Percentiles rank a stretch among this genome's conserved stretches.
Conservation (phyloP, 116 monocot species). For the Dioscorea cayenensis region DNA sequence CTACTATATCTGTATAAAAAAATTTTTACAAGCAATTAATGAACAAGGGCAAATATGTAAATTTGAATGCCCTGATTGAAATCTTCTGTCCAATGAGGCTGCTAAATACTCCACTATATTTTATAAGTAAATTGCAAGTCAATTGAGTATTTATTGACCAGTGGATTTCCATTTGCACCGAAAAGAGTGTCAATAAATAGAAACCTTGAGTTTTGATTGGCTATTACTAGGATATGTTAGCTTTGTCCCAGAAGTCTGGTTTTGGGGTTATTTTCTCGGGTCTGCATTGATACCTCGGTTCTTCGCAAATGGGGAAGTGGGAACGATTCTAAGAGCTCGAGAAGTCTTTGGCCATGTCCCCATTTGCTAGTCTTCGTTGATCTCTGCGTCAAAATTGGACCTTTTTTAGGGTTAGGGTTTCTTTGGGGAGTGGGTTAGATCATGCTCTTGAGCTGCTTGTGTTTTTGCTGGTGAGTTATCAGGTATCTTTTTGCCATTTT, state of each 20-base stretch:
- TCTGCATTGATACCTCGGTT: not conserved
- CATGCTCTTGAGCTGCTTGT: not conserved
- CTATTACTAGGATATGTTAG: too few relatives aligned
- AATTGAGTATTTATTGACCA: too few relatives aligned
- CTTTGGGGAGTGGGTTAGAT: not conserved
- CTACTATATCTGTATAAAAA: too few relatives aligned
- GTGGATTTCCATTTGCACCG: too few relatives aligned
- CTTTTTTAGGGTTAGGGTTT: constrained; percentile 1
- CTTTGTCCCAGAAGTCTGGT: not conserved
- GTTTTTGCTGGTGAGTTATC: not conserved
- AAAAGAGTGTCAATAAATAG: too few relatives aligned
- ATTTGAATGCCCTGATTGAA: too few relatives aligned
- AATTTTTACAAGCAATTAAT: too few relatives aligned
- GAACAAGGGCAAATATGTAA: too few relatives aligned
- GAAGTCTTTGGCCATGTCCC: not conserved
- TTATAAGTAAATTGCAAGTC: too few relatives aligned
- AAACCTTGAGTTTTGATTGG: too few relatives aligned
- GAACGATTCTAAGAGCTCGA: not conserved
- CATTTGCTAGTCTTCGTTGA: not conserved
- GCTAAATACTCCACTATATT: too few relatives aligned
- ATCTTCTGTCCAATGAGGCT: too few relatives aligned
- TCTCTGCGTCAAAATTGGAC: not conserved
- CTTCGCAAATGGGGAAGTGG: not conserved
- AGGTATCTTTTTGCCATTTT: not conserved
- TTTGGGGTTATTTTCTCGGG: not conserved